Percentiles rank a stretch among this genome's conserved stretches.
phyloP scores from a whole-genome alignment of 2,329 filamentous ascomycete species.

The Pestalotiopsis sp. region DNA sequence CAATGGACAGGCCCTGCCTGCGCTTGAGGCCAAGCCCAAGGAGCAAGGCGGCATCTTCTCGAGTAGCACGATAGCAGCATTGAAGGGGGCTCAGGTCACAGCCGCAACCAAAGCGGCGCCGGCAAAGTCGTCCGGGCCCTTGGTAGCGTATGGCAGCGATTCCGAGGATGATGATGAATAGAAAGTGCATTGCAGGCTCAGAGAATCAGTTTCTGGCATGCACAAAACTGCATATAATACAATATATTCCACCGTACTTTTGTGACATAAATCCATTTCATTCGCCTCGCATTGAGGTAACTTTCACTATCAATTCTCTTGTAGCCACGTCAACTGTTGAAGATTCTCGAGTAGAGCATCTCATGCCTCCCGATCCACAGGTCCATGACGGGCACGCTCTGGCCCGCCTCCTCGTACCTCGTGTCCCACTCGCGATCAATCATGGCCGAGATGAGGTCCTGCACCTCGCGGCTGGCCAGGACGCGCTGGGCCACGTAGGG shows the following conservation, averaged over 20 bases:
- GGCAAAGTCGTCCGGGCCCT: slow-evolving; percentile 62
- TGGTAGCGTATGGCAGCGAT: slow-evolving; percentile 91
- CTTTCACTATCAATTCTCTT: not conserved
- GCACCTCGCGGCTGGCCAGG: slow-evolving; percentile 64
- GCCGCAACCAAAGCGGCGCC: slow-evolving; percentile 59
- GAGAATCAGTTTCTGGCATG: not conserved
- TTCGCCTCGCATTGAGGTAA: too few species aligned
- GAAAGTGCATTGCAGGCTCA: not conserved
- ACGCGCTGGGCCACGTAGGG: slow-evolving; percentile 80
- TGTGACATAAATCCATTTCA: too few species aligned
- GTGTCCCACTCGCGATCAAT: slow-evolving; percentile 64
- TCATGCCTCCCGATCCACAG: slow-evolving; percentile 84
- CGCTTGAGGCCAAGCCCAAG: slow-evolving; percentile 40
- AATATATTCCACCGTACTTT: not conserved
- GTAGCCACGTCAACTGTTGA: slow-evolving; percentile 67
- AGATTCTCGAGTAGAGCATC: slow-evolving; percentile 82
- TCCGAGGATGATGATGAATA: slow-evolving; percentile 66
- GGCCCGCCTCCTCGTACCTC: slow-evolving; percentile 67
- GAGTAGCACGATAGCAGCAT: slow-evolving; percentile 76
- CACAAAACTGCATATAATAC: not conserved
- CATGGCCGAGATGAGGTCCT: slow-evolving; percentile 57
- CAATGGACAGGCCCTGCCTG: slow-evolving; percentile 40
- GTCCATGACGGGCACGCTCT: slow-evolving; percentile 78
- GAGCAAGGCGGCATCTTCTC: slow-evolving; percentile 73
- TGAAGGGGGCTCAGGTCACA: slow-evolving; percentile 63